Evolutionary conservation across 768 basidiomycete genomes (phyloP).

Genomic region (Zangia roseola): DNA sequence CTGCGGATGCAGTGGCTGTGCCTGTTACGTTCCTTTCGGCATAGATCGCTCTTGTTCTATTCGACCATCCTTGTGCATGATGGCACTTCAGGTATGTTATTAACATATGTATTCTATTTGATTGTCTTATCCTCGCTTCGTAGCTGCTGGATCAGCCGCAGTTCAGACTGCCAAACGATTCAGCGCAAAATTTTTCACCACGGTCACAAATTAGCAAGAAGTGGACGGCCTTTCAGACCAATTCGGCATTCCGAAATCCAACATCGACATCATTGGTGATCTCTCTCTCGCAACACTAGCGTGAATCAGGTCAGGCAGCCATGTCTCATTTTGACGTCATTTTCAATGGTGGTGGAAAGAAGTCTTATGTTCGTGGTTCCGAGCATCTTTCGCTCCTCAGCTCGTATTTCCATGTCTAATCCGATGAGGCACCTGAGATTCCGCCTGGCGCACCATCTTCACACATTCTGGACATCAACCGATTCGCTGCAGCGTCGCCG

Average conservation of each 20-base stretch:
- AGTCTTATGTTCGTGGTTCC: constrained; percentile 11
- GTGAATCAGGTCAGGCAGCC: constrained; percentile 16
- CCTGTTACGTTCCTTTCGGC: constrained; percentile 23
- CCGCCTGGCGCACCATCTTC: constrained; percentile 18
- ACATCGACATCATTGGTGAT: constrained; percentile 12
- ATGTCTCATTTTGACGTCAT: constrained; percentile 23
- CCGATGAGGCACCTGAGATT: constrained; percentile 11
- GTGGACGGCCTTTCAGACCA: constrained; percentile 12
- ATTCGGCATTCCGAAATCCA: constrained; percentile 8
- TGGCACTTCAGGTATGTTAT: constrained; percentile 22
- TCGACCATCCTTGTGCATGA: constrained; percentile 29
- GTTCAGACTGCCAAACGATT: constrained; percentile 26
- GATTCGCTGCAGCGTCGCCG: constrained; percentile 19
- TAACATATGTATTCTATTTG: neutral
- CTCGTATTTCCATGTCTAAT: constrained; percentile 25
- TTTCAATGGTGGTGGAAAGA: constrained; percentile 22
- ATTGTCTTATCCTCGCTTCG: neutral
- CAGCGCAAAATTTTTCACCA: constrained; percentile 19
- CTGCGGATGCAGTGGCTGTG: constrained; percentile 21
- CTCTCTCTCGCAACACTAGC: constrained; percentile 3
- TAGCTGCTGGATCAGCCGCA: constrained; percentile 26
- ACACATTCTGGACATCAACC: constrained; percentile 21
- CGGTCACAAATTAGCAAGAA: constrained; percentile 19
- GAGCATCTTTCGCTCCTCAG: constrained; percentile 26
- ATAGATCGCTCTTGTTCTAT: constrained; percentile 27